Evolutionary conservation across 805 yeast species (phyloP), one percentile per base, ranked within the genome.

Genomic region (Candida odintsovae): DNA sequence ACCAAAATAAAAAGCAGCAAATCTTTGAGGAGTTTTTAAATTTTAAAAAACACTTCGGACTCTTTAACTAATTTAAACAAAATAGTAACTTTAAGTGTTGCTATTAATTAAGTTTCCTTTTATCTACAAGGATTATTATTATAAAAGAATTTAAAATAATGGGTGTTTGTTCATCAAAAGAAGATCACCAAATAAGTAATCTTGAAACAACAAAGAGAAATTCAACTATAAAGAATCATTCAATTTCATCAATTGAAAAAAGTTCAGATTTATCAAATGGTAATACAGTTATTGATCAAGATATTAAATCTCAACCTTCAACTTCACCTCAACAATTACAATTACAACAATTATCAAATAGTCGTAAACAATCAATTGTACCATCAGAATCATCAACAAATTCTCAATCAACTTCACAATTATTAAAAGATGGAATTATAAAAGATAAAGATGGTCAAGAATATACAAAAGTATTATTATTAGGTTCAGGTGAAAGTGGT

Each of bases 401-500:
- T 1, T 41, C n/a, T n/a, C n/a, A n/a, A n/a, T n/a, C n/a, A n/a
- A n/a, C n/a, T n/a, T n/a, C n/a, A n/a, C n/a, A 50, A 45, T 38
- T 39, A 33, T 18, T 36, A 5, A 18, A 38, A 43, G 9, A 22
- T 21, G 12, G 38, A 25, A 22, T 26, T 40, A 29, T 43, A 43
- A 39, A 9, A 6, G 39, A 19, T 6, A 67, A 63, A 50, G 61
- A 57, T 23, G 41, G 55, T 6, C 68, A 74, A 50, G 86, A 80
- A 48, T 80, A 54, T 43, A 58, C 82, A 45, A 90, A 90, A 62
- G 82, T 90, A 41, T 70, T 90, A 33, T 70, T 90, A 29, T 66
- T 86, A 42, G 94, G 99, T 6, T 86, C 97, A 0, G 99, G 98
- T 15, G 76, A 71, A 49, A 64, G 70, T 48, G 76, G 76, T 21